Evolutionary conservation across 495 filamentous ascomycete species (phyloP).

Genomic region (Penicillium paxilli): DNA sequence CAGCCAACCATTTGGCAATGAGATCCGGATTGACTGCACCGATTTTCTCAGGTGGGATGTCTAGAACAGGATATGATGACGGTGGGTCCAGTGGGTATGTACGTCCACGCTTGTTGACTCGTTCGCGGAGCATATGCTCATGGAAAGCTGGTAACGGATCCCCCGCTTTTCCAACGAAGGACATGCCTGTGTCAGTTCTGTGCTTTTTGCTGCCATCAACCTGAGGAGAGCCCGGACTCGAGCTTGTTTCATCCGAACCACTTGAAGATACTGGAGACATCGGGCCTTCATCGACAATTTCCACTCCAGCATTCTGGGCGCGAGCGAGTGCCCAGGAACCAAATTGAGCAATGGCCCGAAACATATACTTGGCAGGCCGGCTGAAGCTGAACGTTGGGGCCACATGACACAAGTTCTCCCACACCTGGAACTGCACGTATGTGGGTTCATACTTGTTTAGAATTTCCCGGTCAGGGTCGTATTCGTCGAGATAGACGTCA

Average conservation of each 20-base stretch:
- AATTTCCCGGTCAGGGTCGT: slow-evolving; percentile 53
- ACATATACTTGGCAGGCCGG: slow-evolving; percentile 93
- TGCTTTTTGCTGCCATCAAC: slow-evolving; percentile 21
- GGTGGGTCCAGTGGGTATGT: slow-evolving; percentile 65
- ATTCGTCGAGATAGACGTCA: slow-evolving; percentile 63
- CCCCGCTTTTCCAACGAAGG: slow-evolving; percentile 73
- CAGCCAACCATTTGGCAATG: slow-evolving; percentile 77
- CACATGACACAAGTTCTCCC: slow-evolving; percentile 93
- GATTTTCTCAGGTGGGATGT: slow-evolving; percentile 60
- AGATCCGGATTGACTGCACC: slow-evolving; percentile 79
- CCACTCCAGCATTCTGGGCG: slow-evolving; percentile 75
- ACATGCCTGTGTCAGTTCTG: slow-evolving; percentile 15
- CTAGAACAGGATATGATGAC: slow-evolving; percentile 60
- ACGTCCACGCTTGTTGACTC: slow-evolving; percentile 73
- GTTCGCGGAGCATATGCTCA: slow-evolving; percentile 86
- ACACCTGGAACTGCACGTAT: slow-evolving; percentile 93
- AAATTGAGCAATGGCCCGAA: slow-evolving; percentile 84
- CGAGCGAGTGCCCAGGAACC: slow-evolving; percentile 84
- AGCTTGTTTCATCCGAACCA: slow-evolving; percentile 39
- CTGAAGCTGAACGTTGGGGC: slow-evolving; percentile 89
- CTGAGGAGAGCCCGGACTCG: slow-evolving; percentile 19
- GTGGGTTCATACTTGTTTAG: slow-evolving; percentile 73
- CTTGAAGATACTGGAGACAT: slow-evolving; percentile 72
- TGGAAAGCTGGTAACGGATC: slow-evolving; percentile 76
- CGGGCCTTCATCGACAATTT: slow-evolving; percentile 75